Evolutionary conservation across 345 rosid genomes (phyloP), one percentile per base, ranked within the genome.

Genomic region (Turritis glabra): DNA sequence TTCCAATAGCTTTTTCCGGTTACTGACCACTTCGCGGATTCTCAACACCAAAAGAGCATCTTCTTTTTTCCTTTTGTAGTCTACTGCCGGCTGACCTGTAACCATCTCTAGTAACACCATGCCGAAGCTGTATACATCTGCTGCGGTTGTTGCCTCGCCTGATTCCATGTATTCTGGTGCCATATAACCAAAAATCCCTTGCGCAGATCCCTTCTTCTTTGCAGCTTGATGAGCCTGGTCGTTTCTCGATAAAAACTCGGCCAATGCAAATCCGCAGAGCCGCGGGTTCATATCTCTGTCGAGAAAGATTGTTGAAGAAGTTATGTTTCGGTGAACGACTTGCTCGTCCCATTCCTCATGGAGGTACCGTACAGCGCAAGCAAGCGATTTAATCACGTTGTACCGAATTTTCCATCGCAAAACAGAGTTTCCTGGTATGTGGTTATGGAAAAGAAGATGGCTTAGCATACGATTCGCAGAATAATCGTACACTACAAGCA

Each of bases 261-360:
- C 98, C 0, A 92, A 85, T n/a, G 97, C 97, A 5, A 93, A 93
- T 72, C 86, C 82, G 13, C 93, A 74, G 3, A 95, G 96, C 82
- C 99, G 78, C 0, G 97, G 96, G 60, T 86, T 95, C 92, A 88
- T 86, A 41, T 90, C 97, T 7, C 81, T 80, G 43, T 95, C 97
- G 3, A 95, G 87, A 80, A 81, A 52, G 47, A 95, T 64, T 17
- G 97, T 90, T 0, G 96, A 86, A 63, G 96, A 84, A 78, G 99
- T 92, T 15, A 95, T 89, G 82, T 86, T 92, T 59, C 91, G 83
- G 78, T 92, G 99, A 69, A 92, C 84, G 14, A 95, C 97, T 76
- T 95, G 93, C 55, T 95, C 97, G 7, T 95, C 92, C 97, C 97
- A 92, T 78, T 95, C 97, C 64, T 95, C 99, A 11, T 95, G 97